Percentiles rank a stretch among this genome's conserved stretches.
phyloP scores from a whole-genome alignment of 2,329 filamentous ascomycete species.

The Colletotrichum lindemuthianum region DNA sequence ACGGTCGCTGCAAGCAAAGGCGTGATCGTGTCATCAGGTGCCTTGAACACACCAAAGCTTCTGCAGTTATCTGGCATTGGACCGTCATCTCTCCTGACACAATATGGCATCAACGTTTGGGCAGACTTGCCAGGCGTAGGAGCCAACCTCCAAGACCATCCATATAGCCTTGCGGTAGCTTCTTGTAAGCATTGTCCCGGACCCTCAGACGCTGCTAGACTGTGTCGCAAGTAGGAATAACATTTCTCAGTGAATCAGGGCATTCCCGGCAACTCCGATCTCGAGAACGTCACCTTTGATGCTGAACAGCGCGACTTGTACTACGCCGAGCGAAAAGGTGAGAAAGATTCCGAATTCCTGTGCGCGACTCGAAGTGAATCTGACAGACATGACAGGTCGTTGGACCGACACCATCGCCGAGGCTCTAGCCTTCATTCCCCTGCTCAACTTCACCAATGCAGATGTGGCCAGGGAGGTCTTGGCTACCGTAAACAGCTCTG shows the following conservation, averaged over 20 bases:
- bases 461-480: conserved; percentile 38
- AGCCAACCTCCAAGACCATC: conserved; percentile 31
- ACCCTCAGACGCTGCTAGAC: neutral
- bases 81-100: conserved; percentile 45
- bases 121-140: conserved; percentile 23
- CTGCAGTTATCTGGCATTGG: conserved; percentile 62
- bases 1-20: conserved; percentile 43
- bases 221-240: too few relatives aligned
- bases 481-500: conserved; percentile 41
- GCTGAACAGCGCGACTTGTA: conserved; percentile 46
- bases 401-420: conserved; percentile 43
- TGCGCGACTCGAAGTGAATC: too few relatives aligned
- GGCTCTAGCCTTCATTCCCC: conserved; percentile 23
- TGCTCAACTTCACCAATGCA: conserved; percentile 41
- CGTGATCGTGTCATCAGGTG: conserved; percentile 53
- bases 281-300: conserved; percentile 47
- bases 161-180: conserved; percentile 2
- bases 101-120: conserved; percentile 45
- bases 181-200: neutral
- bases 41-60: conserved; percentile 53
- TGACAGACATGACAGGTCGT: conserved; percentile 36
- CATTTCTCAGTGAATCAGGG: neutral
- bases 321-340: conserved; percentile 38
- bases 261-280: conserved; percentile 30
- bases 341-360: neutral